Percentiles rank a stretch among this genome's conserved stretches.
Conservation (phyloP, 371 early-diverging fungal species). For the Mucor lusitanicus region DNA sequence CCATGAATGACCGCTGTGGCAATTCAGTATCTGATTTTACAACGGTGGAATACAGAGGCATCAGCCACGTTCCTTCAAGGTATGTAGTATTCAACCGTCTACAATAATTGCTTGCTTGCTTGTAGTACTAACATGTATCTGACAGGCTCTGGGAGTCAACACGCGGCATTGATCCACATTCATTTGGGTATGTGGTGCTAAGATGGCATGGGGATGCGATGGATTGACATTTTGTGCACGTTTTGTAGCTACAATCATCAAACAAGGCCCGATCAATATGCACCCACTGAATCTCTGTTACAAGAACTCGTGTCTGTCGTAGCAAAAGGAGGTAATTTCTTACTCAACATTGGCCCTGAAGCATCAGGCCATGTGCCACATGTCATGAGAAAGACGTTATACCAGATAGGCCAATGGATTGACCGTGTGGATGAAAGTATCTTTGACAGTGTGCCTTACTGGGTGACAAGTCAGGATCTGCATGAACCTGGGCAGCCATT, state of each 20-base stretch:
- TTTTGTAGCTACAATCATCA: conserved; percentile 24
- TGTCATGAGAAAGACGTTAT: conserved; percentile 17
- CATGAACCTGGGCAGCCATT: conserved; percentile 16
- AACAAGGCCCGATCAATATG: conserved; percentile 28
- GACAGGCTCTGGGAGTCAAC: conserved; percentile 23
- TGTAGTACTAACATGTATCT: neutral
- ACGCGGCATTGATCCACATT: conserved; percentile 24
- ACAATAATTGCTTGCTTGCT: conserved; percentile 7
- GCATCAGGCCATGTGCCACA: conserved; percentile 20
- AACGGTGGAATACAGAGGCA: conserved; percentile 15
- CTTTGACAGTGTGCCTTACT: conserved; percentile 30
- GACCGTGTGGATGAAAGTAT: conserved; percentile 14
- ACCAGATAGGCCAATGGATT: conserved; percentile 27
- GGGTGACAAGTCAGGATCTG: conserved; percentile 20
- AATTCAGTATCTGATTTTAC: conserved; percentile 20
- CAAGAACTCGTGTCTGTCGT: conserved; percentile 28
- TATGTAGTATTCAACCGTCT: neutral
- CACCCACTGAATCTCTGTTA: conserved; percentile 19
- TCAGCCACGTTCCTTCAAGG: conserved; percentile 12
- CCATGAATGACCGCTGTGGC: conserved; percentile 22
- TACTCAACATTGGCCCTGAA: conserved; percentile 37
- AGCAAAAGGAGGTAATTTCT: conserved; percentile 36
- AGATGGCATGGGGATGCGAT: too few relatives aligned
- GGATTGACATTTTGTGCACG: neutral
- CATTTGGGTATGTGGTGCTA: conserved; percentile 16